Evolutionary conservation across 768 basidiomycete genomes (phyloP).

Genomic region (Macrolepiota fuliginosa): DNA sequence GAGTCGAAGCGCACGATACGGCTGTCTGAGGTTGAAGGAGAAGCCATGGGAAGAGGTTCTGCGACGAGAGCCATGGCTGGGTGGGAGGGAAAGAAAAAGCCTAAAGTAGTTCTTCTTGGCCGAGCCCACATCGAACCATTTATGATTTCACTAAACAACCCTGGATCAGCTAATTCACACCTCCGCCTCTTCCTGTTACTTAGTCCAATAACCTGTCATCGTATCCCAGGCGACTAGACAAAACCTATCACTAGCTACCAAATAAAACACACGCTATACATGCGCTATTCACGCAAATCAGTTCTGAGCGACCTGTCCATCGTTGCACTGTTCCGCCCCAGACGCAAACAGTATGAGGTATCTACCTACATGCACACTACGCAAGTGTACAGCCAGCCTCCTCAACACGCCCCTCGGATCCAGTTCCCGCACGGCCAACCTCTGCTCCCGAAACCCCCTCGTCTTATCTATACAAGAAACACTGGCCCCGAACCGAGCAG

Average conservation of each 20-base stretch:
- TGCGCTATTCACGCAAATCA: no score
- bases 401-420: no score
- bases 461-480: no score
- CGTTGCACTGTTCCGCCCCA: not conserved
- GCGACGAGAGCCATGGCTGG: slow-evolving; percentile 1
- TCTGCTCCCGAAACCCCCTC: no score
- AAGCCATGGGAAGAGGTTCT: not conserved
- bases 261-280: no score
- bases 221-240: no score
- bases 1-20: slow-evolving; percentile 67
- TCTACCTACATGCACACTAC: not conserved
- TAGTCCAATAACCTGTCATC: no score
- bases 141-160: slow-evolving; percentile 2
- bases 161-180: not conserved
- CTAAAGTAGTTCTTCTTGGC: not conserved
- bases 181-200: not conserved
- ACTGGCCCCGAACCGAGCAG: no score
- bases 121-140: slow-evolving; percentile 6
- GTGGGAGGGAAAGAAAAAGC: not conserved
- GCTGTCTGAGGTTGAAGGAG: not conserved
- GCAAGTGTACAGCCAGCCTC: not conserved
- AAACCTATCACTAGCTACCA: no score
- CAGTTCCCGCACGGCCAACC: no score
- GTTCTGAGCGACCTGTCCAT: not conserved
- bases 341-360: not conserved